These are phyloP conservation scores for Sisymbrium irio DNA, from an alignment of 345 rosid species.

Conservation along the genomic window DNA sequence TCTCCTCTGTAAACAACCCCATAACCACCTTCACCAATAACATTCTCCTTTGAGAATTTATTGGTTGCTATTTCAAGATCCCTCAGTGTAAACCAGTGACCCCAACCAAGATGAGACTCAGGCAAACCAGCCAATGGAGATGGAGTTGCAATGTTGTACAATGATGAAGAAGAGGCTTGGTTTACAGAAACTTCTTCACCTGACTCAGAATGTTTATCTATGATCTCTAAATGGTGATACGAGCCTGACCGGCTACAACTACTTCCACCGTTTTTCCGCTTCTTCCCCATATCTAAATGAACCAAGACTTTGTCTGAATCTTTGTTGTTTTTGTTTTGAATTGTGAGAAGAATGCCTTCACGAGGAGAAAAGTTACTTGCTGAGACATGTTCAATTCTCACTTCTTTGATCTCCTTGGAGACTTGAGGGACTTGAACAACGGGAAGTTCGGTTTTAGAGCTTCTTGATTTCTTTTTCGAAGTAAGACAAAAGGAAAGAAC, in stretches of 20 bases:
- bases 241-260: slow-evolving; percentile 58
- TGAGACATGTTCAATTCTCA: slow-evolving; percentile 75
- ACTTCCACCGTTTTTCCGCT: slow-evolving; percentile 32
- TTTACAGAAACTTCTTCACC: slow-evolving; percentile 59
- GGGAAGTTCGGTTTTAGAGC: slow-evolving; percentile 51
- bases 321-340: slow-evolving; percentile 18
- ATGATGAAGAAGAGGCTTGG: slow-evolving; percentile 53
- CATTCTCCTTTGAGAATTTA: slow-evolving; percentile 56
- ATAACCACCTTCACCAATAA: slow-evolving; percentile 64
- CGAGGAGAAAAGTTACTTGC: slow-evolving; percentile 66
- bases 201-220: slow-evolving; percentile 48
- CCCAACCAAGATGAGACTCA: slow-evolving; percentile 95
- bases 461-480: slow-evolving; percentile 65
- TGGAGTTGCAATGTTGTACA: slow-evolving; percentile 71
- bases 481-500: slow-evolving; percentile 68
- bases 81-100: slow-evolving; percentile 95
- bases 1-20: slow-evolving; percentile 82
- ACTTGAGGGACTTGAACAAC: slow-evolving; percentile 66
- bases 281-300: slow-evolving; percentile 61
- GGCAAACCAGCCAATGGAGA: slow-evolving; percentile 83
- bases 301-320: slow-evolving; percentile 50
- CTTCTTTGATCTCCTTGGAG: slow-evolving; percentile 94
- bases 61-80: slow-evolving; percentile 76
- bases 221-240: slow-evolving; percentile 53
- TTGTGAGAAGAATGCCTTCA: slow-evolving; percentile 40